A percentile compares a stretch with the other conserved stretches of the same genome.
These are phyloP conservation scores for Phytophthora rubi DNA, from an alignment of 352 stramenopile genomes.

Conservation along the genomic window DNA sequence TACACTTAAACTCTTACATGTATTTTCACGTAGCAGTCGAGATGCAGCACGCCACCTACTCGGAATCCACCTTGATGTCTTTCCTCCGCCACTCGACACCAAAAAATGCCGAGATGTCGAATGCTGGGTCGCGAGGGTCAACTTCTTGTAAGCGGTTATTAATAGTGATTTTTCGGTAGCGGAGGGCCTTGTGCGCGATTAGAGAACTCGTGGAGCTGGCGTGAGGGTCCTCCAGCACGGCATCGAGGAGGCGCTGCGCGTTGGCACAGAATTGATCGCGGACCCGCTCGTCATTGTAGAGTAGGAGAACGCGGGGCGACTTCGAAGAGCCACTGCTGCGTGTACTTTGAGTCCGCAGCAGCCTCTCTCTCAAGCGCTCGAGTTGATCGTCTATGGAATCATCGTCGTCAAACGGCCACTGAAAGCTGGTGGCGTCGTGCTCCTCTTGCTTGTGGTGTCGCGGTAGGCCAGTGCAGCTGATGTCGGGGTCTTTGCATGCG, in stretches of 20 bases:
- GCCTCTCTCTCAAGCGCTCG: background rate
- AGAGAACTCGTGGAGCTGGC: slow-evolving; percentile 1
- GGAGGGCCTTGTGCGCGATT: slow-evolving; percentile 26
- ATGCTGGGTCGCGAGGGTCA: slow-evolving; percentile 13
- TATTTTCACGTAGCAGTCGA: no score
- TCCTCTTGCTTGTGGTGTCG: background rate
- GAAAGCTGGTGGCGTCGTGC: background rate
- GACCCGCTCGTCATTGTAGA: slow-evolving; percentile 17
- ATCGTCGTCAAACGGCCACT: background rate
- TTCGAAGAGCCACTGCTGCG: background rate
- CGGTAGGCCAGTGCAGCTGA: no score
- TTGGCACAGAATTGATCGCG: slow-evolving; percentile 19
- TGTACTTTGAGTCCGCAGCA: background rate
- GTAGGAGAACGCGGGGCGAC: slow-evolving; percentile 1
- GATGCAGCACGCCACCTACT: background rate
- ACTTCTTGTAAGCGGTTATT: slow-evolving; percentile 4
- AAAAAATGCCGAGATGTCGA: slow-evolving; percentile 27
- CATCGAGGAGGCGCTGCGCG: slow-evolving; percentile 8
- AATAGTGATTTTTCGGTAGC: slow-evolving; percentile 21
- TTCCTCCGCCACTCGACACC: slow-evolving; percentile 26
- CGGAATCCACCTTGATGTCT: background rate
- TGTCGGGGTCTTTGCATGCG: background rate
- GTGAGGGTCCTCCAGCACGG: slow-evolving; percentile 7
- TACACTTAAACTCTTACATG: no score
- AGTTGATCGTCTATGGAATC: background rate